These are phyloP conservation scores for Fusarium aywerte DNA, from an alignment of 2,329 filamentous ascomycete species.

Conservation along the genomic window DNA sequence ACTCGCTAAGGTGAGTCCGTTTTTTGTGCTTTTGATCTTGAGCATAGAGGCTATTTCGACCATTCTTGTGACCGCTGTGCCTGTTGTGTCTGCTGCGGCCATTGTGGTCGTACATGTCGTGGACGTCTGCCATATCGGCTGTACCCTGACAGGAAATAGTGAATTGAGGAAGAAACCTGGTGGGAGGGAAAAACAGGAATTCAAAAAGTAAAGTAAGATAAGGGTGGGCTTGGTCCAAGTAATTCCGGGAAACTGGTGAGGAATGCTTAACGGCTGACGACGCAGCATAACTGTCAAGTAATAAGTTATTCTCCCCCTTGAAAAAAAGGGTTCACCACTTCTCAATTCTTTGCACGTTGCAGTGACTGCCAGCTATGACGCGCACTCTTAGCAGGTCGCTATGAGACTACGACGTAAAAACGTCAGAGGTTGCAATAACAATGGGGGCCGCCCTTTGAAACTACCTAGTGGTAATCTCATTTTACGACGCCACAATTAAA, in stretches of 20 bases:
- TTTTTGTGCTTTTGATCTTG: conserved; percentile 1
- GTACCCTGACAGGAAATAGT: not conserved
- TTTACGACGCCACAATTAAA: not conserved
- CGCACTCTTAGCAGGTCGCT: conserved; percentile 2
- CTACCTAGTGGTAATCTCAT: not conserved
- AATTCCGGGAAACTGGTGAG: not conserved
- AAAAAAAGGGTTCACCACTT: not conserved
- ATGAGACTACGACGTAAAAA: conserved; percentile 1
- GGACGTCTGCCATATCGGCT: conserved; percentile 20
- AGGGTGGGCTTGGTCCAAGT: not conserved
- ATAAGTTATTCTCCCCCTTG: not conserved
- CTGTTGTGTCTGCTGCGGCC: not conserved
- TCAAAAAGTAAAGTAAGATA: not conserved
- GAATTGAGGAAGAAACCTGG: not conserved
- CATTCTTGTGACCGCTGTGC: not conserved
- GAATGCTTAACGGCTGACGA: conserved; percentile 7
- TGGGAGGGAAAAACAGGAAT: conserved; percentile 13
- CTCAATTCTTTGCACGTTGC: not conserved
- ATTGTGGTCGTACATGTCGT: not conserved
- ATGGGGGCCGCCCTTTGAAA: not conserved
- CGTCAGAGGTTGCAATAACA: conserved; percentile 6
- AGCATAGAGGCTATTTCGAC: not conserved
- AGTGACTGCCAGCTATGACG: conserved; percentile 27
- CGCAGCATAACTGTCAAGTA: not conserved
- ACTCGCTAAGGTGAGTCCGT: conserved; percentile 26